Evolutionary conservation across 1,284 basidiomycete genomes (phyloP), one percentile per base, ranked within the genome.

Genomic region (Tremellales sp.): DNA sequence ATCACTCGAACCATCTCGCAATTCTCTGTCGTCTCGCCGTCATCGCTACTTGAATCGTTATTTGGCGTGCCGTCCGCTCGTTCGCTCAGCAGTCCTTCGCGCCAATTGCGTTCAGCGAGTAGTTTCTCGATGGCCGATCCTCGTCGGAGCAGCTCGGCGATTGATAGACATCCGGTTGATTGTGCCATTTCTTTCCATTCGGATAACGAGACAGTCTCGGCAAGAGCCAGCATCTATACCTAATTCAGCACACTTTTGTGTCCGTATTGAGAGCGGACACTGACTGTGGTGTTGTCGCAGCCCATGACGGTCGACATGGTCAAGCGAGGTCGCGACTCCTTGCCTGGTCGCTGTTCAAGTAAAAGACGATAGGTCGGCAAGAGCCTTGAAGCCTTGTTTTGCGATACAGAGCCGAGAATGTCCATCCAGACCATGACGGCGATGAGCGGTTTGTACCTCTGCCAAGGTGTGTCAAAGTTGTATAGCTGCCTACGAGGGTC

Each of bases 391-490:
- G 74, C 62, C 53, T 78, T 63, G 55, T 80, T 76, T 21, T 80
- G 82, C 6, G 86, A 86, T 37, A 86, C 80, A 1, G 83, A 81
- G 5, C 85, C 85, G 37, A 89, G 77, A 33, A 89, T 86, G 68
- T 89, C 87, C 63, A 87, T 88, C 87, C 87, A 89, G 53, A 89
- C 82, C 35, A 85, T 82, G 22, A 85, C 85, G 68, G 85, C 85
- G 69, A 88, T 79, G 58, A 89, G 50, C 8, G 49, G 46, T 19
- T 33, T 49, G 39, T 50, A 60, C n/a, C 51, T 29, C 25, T 40
- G 23, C 58, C 58, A 60, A 3, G 53, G 53, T 22, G 45, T 53
- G 6, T 8, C 4, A 11, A 13, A 15, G 21, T 24, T 45, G 43
- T 26, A 46, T 4, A 21, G 25, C 15, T 8, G 29, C 8, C 26